Base-by-base conservation (phyloP, 2,329 filamentous ascomycete species). In the Orbilia javanica region DNA sequence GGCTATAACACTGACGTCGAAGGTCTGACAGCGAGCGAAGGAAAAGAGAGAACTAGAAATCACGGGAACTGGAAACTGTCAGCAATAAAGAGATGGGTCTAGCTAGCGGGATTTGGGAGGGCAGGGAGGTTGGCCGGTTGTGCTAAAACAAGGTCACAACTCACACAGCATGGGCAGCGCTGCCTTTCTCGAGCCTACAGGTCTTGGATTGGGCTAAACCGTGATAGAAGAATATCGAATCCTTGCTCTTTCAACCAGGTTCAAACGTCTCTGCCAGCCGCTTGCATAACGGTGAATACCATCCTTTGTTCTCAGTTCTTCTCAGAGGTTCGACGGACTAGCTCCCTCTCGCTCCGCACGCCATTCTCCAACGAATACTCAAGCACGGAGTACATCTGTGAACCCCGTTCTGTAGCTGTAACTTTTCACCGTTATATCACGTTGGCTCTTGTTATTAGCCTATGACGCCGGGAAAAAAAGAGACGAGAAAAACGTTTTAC, bases 401-500 rank as follows among this genome's bases (percentile, higher is more conserved):
- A 67, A 60, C 29, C 8, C 20, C 39, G 42, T 20, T 44, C 15
- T 20, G 27, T 42, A 42, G 22, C 52, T 34, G 15, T 52, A 6
- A 42, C n/a, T 27, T 36, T 6, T 29, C 46, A 31, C 20, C 44
- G 50, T 36, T 34, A 52, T 52, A 73, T 73, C 72, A 69, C 46
- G 55, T 52, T 62, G 62, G 18, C 15, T 46, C 20, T n/a, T 60
- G 65, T 31, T 64, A 72, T 78, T 78, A 78, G 67, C 74, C 67
- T 60, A 70, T 52, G 42, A 52, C n/a, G 25, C 67, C 36, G 67
- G 52, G 22, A 68, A 66, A 44, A 44, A 72, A 71, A 66, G 74
- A 70, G 60, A 71, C 57, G 67, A 63, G 52, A 62, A 71, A 78
- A 78, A 78, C 74, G 74, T 31, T 78, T 68, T 72, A 78, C 74